Evolutionary conservation across 768 basidiomycete species (phyloP).

Genomic region (Tulasnella sp.): DNA sequence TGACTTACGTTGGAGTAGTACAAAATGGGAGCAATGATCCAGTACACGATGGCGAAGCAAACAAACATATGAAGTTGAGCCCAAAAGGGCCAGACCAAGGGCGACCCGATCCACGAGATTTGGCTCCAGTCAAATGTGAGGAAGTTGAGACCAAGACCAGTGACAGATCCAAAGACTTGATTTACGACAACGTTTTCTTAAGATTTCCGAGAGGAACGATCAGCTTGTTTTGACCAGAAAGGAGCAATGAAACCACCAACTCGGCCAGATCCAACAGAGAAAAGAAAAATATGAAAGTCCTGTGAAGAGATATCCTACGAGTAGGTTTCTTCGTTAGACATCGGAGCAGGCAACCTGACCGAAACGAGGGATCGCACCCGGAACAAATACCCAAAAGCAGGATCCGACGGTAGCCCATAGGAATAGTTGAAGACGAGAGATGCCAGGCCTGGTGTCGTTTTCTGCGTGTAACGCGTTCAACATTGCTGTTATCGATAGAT

Average conservation of each 20-base stretch:
- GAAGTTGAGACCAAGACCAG: slow-evolving; percentile 79
- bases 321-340: not conserved
- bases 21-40: slow-evolving; percentile 77
- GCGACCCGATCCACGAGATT: slow-evolving; percentile 56
- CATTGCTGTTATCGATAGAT: slow-evolving; percentile 81
- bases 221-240: not conserved
- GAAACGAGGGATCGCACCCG: slow-evolving; percentile 42
- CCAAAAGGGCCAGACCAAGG: slow-evolving; percentile 90
- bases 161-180: slow-evolving; percentile 76
- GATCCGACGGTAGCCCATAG: slow-evolving; percentile 46
- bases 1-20: slow-evolving; percentile 79
- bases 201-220: not conserved
- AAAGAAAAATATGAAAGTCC: slow-evolving; percentile 83
- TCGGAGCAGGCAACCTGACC: not conserved
- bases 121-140: slow-evolving; percentile 91
- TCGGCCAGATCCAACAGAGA: slow-evolving; percentile 71
- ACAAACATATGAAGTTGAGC: slow-evolving; percentile 79
- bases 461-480: slow-evolving; percentile 96
- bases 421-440: slow-evolving; percentile 76
- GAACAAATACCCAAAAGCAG: slow-evolving; percentile 83
- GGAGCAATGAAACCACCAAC: not conserved
- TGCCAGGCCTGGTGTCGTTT: slow-evolving; percentile 48
- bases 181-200: slow-evolving; percentile 74
- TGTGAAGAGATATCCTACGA: slow-evolving; percentile 79
- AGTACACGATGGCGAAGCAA: slow-evolving; percentile 84